Evolutionary conservation across 495 filamentous ascomycete genomes (phyloP).

Genomic region (Cercophora newfieldiana): DNA sequence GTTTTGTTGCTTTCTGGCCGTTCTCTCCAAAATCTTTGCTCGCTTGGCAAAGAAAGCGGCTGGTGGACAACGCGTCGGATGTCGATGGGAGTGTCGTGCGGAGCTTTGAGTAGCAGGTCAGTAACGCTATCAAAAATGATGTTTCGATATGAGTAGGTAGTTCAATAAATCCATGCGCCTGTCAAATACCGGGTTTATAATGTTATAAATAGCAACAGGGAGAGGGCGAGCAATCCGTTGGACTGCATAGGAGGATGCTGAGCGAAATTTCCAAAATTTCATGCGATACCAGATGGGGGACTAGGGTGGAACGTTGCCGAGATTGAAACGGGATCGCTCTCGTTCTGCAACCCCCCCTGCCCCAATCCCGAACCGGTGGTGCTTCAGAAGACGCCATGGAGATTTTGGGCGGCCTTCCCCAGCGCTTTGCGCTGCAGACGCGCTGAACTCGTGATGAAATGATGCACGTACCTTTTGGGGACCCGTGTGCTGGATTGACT

Average conservation of each 20-base stretch:
- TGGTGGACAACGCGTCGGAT: background rate
- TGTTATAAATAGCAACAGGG: slow-evolving; percentile 29
- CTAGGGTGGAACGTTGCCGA: slow-evolving; percentile 47
- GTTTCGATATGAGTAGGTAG: slow-evolving; percentile 9
- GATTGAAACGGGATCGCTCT: slow-evolving; percentile 42
- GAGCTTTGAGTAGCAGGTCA: background rate
- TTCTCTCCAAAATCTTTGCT: background rate
- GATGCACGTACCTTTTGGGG: slow-evolving; percentile 17
- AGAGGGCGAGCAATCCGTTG: slow-evolving; percentile 14
- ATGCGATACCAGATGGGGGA: slow-evolving; percentile 37
- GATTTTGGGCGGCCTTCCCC: slow-evolving; percentile 20
- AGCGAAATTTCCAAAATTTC: slow-evolving; percentile 34
- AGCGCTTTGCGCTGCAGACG: slow-evolving; percentile 22
- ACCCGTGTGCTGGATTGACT: background rate
- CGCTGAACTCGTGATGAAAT: slow-evolving; percentile 15
- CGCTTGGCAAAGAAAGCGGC: background rate
- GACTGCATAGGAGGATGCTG: slow-evolving; percentile 24
- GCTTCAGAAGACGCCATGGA: slow-evolving; percentile 14
- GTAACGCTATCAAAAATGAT: slow-evolving; percentile 4
- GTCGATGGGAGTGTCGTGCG: slow-evolving; percentile 3
- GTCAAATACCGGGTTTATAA: slow-evolving; percentile 14
- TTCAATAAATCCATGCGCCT: slow-evolving; percentile 14
- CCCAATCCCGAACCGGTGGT: slow-evolving; percentile 29
- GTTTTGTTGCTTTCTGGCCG: background rate
- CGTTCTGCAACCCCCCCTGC: slow-evolving; percentile 28